A percentile compares a stretch with the other conserved stretches of the same genome.
Conservation (phyloP, 257 asterid genomes). For the Solanum dulcamara region DNA sequence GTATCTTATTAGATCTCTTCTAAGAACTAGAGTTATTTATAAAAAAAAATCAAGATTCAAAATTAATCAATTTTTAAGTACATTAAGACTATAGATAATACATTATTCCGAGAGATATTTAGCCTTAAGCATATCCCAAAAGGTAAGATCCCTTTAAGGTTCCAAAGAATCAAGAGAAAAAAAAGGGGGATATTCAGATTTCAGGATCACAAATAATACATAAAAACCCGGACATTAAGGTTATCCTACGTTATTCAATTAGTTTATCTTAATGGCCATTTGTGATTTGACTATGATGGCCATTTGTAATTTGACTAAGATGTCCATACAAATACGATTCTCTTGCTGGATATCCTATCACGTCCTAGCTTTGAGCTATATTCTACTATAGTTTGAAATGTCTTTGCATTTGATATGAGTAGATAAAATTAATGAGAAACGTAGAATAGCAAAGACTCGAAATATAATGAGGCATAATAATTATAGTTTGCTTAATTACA, state of each 20-base stretch:
- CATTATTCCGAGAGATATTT: not conserved
- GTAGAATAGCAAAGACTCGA: too few relatives aligned
- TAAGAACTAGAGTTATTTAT: not conserved
- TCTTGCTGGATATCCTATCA: not conserved
- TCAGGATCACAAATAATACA: not conserved
- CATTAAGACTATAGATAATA: not conserved
- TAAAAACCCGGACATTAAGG: not conserved
- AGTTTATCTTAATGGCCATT: not conserved
- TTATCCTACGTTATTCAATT: not conserved
- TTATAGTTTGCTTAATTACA: too few relatives aligned
- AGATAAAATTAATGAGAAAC: too few relatives aligned
- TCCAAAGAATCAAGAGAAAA: constrained; percentile 11
- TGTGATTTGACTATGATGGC: not conserved
- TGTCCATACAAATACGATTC: not conserved
- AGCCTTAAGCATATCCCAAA: constrained; percentile 13
- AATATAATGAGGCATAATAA: too few relatives aligned
- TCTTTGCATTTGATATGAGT: not conserved
- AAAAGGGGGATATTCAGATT: not conserved
- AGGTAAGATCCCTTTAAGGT: constrained; percentile 28
- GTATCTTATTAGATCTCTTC: not conserved
- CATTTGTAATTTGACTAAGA: not conserved
- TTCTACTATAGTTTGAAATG: not conserved
- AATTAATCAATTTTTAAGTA: not conserved
- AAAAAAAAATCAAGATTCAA: not conserved
- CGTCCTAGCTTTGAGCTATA: not conserved